Base-by-base conservation (phyloP, 306 rosid species). In the Adenanthera pavonina region DNA sequence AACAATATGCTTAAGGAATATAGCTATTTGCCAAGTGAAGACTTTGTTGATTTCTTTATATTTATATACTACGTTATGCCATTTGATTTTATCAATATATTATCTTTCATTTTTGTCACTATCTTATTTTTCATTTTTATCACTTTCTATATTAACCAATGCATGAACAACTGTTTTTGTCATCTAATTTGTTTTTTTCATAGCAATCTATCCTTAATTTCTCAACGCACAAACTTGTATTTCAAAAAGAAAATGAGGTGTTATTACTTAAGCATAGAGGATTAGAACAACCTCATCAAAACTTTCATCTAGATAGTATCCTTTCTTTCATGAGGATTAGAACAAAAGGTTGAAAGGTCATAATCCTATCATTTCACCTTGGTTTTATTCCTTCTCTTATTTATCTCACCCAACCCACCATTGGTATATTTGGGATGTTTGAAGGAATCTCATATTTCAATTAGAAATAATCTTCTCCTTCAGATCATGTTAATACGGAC, bases 371-470 rank as follows among this genome's bases (percentile, higher is more conserved):
- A 69, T 25, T 46, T 70, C 57, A 13, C 52, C 7, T 8, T 19
- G 2, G 30, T 43, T 43, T 43, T 19, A 69, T 47, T 70, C 9
- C 41, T 33, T 25, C 57, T 47, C 10, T 30, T 25, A 14, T 47
- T 46, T 70, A 13, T 70, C 56, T 13, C 56, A 70, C 75, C 75
- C 13, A 69, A 69, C 35, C 56, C 46, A 40, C 73, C 65, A 13
- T 25, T 10, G 3, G 13, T 60, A 60, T 30, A 38, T 60, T 16
- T 60, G 8, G 43, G 20, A 33, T 62, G 69, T 62, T 62, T 34
- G 40, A 62, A 62, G 43, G 69, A 33, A 60, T 62, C 17, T 62
- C 44, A 5, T 64, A 6, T 6, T 35, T 14, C 16, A 33, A 61
- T 36, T 11, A 12, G 30, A 61, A 33, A 38, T 61, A 13, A 13